Evolutionary conservation across 1,284 basidiomycete genomes (phyloP), one percentile per base, ranked within the genome.

Genomic region (Rhodofomes roseus): DNA sequence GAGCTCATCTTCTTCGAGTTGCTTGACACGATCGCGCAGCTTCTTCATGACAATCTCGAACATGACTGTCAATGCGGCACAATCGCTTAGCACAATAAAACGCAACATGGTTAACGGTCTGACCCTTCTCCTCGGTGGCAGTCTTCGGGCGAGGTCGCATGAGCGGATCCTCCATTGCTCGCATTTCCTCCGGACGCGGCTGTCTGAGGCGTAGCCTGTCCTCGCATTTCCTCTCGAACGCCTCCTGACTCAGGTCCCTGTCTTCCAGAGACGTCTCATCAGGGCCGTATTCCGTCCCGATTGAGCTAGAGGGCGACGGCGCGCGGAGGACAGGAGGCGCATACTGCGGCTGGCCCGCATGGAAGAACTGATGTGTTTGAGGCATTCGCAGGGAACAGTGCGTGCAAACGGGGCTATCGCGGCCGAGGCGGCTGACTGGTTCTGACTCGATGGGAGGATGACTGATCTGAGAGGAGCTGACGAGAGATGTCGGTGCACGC

Each of bases 271-370:
- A 76, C 1, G 86, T 87, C 64, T 85, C 81, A 68, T 90, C 89
- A 25, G 77, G 77, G 7, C 77, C 81, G 59, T 89, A 86, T 8
- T 80, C 75, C 31, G 87, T 89, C 55, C 85, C 87, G 44, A 91
- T 79, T 6, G 89, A 89, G 62, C 85, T 88, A 16, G 86, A 81
- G 20, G 89, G 89, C 2, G 89, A 90, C 1, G 87, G 80, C 5
- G 83, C 79, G 22, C 87, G 84, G 39, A 89, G 77, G 51, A 89
- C 79, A 9, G 87, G 86, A 6, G 84, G 78, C 20, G 83, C 84
- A 65, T 90, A 90, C 11, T 72, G 71, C 4, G 75, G 67, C 54
- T 77, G 74, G 29, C 68, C 69, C 12, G 70, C 69, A 52, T 74
- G 73, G n/a, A 74, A 68, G 62, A 71, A 68, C 16, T 69, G 70